Conservation (phyloP, 2,329 filamentous ascomycete genomes). For the Claviceps lovelessii region DNA sequence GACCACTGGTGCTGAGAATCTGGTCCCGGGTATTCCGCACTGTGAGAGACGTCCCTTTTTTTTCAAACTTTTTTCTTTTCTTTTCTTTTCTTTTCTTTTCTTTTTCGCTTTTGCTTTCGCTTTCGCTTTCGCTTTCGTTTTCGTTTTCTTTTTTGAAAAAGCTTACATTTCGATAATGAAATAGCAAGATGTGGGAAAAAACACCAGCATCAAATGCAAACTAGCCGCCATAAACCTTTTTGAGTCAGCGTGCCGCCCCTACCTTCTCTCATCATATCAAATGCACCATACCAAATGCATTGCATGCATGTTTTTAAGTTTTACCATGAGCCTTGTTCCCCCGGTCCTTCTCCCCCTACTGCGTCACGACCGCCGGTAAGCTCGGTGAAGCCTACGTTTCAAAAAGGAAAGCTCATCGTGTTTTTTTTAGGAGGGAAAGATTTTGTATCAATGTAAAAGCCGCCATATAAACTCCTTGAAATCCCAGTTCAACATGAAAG, state of each 20-base stretch:
- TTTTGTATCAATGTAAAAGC: not conserved
- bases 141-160: too few species aligned
- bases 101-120: too few species aligned
- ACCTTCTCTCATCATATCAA: not conserved
- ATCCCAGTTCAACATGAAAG: not conserved
- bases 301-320: not conserved
- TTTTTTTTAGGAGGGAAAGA: not conserved
- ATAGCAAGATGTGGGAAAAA: not conserved
- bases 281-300: not conserved
- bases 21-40: too few species aligned
- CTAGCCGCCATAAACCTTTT: not conserved
- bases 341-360: too few species aligned
- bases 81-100: too few species aligned
- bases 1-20: too few species aligned
- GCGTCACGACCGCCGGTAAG: not conserved
- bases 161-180: not conserved
- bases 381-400: not conserved
- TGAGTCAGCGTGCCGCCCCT: not conserved
- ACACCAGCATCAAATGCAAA: slow-evolving; percentile 1
- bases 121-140: too few species aligned
- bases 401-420: not conserved
- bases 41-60: too few species aligned
- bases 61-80: too few species aligned
- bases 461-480: not conserved
- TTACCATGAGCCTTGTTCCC: not conserved